A percentile compares a stretch with the other conserved stretches of the same genome.
Evolutionary conservation across 768 basidiomycete genomes (phyloP).

Genomic region (Pulveroboletus sp.): DNA sequence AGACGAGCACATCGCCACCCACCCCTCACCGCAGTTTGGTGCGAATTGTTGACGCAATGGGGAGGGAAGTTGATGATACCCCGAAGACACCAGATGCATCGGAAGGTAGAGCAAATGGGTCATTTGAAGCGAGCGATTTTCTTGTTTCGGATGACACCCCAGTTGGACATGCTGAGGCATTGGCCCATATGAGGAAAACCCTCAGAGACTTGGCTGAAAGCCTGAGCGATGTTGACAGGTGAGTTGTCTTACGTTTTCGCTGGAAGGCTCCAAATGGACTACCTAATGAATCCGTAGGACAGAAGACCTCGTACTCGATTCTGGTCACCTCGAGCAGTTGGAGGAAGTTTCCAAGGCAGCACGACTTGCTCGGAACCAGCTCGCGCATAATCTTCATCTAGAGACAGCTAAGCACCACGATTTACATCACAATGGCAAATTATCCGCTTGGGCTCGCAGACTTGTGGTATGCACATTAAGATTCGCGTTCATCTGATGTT

Average conservation of each 20-base stretch:
- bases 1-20: conserved; percentile 10
- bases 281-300: conserved; percentile 31
- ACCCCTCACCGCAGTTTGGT: conserved; percentile 37
- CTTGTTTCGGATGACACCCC: conserved; percentile 19
- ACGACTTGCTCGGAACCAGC: conserved; percentile 43
- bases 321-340: conserved; percentile 45
- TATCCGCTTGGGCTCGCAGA: conserved; percentile 34
- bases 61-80: conserved; percentile 46
- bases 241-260: conserved; percentile 4
- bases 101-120: conserved; percentile 13
- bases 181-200: conserved; percentile 54
- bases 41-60: conserved; percentile 68
- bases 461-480: conserved; percentile 34
- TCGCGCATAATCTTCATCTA: conserved; percentile 39
- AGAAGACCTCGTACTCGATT: conserved; percentile 36
- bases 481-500: conserved; percentile 2
- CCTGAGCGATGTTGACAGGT: conserved; percentile 59
- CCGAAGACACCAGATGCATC: conserved; percentile 31
- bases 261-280: conserved; percentile 3
- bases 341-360: conserved; percentile 50
- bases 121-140: conserved; percentile 19
- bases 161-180: conserved; percentile 43
- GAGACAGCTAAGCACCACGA: conserved; percentile 35
- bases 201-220: conserved; percentile 53
- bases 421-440: conserved; percentile 30